phyloP scores from a whole-genome alignment of 176 grass and related monocot species.

The Tuctoria greenei region DNA sequence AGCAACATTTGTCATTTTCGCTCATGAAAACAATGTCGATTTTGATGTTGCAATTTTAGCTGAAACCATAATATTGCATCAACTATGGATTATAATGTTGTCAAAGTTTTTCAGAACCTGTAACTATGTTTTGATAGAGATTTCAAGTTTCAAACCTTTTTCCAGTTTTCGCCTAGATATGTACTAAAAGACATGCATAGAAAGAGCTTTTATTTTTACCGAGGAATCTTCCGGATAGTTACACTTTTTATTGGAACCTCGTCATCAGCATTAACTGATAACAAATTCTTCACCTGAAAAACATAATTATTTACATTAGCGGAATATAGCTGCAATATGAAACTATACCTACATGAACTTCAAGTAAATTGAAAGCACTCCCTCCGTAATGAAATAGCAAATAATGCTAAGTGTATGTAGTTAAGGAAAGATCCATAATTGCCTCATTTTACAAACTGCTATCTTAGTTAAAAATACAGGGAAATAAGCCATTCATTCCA shows the following conservation, averaged over 20 bases:
- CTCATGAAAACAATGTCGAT: no score
- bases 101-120: no score
- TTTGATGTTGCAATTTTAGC: no score
- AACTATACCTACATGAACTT: no score
- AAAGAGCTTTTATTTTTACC: slow-evolving; percentile 44
- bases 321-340: not conserved
- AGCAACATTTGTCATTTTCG: no score
- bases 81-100: no score
- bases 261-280: slow-evolving; percentile 58
- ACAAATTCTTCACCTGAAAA: slow-evolving; percentile 91
- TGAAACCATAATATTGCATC: no score
- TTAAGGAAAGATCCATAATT: not conserved
- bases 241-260: slow-evolving; percentile 75
- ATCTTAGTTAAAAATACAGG: not conserved
- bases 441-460: not conserved
- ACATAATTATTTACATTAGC: slow-evolving; percentile 6
- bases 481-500: not conserved
- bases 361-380: no score
- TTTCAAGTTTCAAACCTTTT: no score
- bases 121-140: no score
- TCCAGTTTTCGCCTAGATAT: no score
- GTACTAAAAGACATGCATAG: not conserved
- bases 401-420: not conserved
- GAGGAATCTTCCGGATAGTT: slow-evolving; percentile 87
- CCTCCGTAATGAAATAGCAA: not conserved